Percentiles rank a stretch among this genome's conserved stretches.
Evolutionary conservation across 495 filamentous ascomycete genomes (phyloP).

Genomic region (Penicillium diatomitis): DNA sequence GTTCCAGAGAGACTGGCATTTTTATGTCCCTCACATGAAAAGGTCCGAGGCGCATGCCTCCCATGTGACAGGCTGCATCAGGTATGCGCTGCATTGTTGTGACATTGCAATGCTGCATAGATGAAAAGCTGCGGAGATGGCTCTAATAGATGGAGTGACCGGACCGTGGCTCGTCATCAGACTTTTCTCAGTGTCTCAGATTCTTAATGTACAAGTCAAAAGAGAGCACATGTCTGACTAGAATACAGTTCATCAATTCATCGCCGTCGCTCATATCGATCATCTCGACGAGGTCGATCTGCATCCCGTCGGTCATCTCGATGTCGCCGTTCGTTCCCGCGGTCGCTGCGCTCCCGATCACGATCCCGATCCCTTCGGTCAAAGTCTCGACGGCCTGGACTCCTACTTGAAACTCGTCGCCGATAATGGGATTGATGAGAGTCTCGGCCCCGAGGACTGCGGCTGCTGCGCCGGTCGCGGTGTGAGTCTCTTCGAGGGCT

Average conservation of each 20-base stretch:
- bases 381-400: constrained; percentile 31
- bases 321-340: constrained; percentile 17
- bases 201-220: no score
- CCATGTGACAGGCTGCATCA: no score
- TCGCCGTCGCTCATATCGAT: constrained; percentile 1
- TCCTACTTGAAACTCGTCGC: constrained; percentile 42
- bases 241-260: neutral
- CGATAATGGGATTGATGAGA: constrained; percentile 17
- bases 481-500: constrained; percentile 16
- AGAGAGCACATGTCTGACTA: no score
- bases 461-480: constrained; percentile 35
- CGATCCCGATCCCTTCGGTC: constrained; percentile 21
- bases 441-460: constrained; percentile 36
- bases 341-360: constrained; percentile 22
- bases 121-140: no score
- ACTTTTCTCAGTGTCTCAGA: no score
- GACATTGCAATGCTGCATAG: no score
- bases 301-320: neutral
- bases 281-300: neutral
- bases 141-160: no score
- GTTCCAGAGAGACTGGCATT: no score
- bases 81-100: no score
- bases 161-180: no score
- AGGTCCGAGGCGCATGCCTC: no score
- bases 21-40: no score